Conservation (phyloP, 2,329 filamentous ascomycete genomes). For the Orbilia ellipsospora region DNA sequence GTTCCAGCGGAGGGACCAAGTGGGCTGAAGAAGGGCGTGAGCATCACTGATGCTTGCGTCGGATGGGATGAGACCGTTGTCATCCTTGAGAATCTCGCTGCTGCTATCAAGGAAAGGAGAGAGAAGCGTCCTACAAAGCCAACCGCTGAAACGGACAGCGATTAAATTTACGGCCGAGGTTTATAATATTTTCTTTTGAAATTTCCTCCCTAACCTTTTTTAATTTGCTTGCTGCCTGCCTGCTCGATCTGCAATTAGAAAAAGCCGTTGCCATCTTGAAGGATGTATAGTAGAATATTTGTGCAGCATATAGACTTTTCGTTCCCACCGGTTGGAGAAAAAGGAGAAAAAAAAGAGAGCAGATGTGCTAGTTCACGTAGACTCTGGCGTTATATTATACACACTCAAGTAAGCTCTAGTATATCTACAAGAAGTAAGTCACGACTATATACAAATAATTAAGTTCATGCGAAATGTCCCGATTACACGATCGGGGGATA, state of each 20-base stretch:
- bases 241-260: neutral
- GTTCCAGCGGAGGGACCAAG: slow-evolving; percentile 78
- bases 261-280: neutral
- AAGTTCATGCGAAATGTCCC: neutral
- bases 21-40: slow-evolving; percentile 90
- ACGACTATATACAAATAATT: slow-evolving; percentile 5
- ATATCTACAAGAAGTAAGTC: slow-evolving; percentile 26
- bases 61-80: slow-evolving; percentile 88
- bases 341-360: neutral
- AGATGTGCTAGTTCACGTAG: slow-evolving; percentile 28
- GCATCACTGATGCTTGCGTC: slow-evolving; percentile 97
- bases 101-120: slow-evolving; percentile 80
- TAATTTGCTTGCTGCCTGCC: neutral
- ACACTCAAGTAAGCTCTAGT: neutral
- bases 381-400: neutral
- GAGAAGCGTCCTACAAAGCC: slow-evolving; percentile 30
- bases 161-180: neutral
- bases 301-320: slow-evolving; percentile 23
- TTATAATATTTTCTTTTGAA: neutral
- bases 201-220: neutral
- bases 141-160: neutral
- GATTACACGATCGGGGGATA: neutral
- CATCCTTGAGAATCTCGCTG: slow-evolving; percentile 80
- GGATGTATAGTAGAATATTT: slow-evolving; percentile 27
- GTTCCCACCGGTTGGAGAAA: slow-evolving; percentile 13